Conservation (phyloP, 2,329 filamentous ascomycete genomes). For the Paraphoma chrysanthemicola region DNA sequence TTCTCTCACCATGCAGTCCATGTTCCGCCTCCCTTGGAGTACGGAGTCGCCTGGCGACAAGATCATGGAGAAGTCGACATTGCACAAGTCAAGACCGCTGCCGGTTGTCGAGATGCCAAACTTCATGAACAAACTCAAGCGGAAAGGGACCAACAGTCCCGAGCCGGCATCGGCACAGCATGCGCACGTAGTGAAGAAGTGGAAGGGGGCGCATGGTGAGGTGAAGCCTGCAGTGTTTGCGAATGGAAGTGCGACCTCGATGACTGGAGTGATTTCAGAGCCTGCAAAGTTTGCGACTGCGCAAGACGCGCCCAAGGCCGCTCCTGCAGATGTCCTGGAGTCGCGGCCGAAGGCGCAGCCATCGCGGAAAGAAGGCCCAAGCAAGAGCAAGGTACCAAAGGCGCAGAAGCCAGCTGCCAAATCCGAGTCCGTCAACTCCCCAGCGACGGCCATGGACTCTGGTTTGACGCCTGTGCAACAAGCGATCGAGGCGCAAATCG, state of each 20-base stretch:
- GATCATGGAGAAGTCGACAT: slow-evolving; percentile 51
- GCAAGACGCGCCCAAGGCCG: slow-evolving; percentile 21
- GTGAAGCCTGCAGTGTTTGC: slow-evolving; percentile 30
- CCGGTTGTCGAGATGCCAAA: slow-evolving; percentile 55
- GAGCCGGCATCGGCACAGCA: slow-evolving; percentile 45
- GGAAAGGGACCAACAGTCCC: slow-evolving; percentile 62
- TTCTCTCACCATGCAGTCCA: slow-evolving; percentile 56
- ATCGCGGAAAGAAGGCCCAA: slow-evolving; percentile 37
- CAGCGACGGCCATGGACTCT: slow-evolving; percentile 34
- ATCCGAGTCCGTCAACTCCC: slow-evolving; percentile 28
- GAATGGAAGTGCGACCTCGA: slow-evolving; percentile 15
- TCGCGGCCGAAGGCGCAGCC: slow-evolving; percentile 37
- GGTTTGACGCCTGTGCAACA: slow-evolving; percentile 65
- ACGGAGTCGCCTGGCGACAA: slow-evolving; percentile 51
- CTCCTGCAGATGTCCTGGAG: slow-evolving; percentile 30
- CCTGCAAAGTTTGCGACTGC: slow-evolving; percentile 17
- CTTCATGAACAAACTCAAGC: slow-evolving; percentile 62
- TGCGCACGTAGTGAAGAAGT: slow-evolving; percentile 49
- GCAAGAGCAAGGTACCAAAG: slow-evolving; percentile 37
- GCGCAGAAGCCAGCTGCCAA: slow-evolving; percentile 28
- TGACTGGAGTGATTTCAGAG: slow-evolving; percentile 27
- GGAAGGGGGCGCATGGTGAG: slow-evolving; percentile 44
- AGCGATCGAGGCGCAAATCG: slow-evolving; percentile 83
- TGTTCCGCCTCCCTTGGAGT: slow-evolving; percentile 59
- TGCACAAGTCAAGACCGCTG: slow-evolving; percentile 52